phyloP scores from a whole-genome alignment of 2,329 filamentous ascomycete genomes.

The Aureobasidium melanogenum region DNA sequence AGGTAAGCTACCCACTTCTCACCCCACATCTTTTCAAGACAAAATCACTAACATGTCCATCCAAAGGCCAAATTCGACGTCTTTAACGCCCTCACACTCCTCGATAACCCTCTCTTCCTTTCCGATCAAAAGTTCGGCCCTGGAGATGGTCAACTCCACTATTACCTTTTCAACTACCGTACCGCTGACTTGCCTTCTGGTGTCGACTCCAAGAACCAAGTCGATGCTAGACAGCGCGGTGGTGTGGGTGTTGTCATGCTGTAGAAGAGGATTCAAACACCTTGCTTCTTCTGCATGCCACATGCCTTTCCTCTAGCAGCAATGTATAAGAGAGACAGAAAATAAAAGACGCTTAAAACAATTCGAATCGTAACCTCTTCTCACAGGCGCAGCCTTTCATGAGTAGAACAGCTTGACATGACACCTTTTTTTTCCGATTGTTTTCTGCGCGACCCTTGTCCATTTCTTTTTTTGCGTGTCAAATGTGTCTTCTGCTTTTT shows the following conservation, averaged over 20 bases:
- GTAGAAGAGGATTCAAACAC: conserved; percentile 27
- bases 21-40: no score
- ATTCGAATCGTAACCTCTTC: no score
- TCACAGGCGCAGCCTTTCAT: no score
- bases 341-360: no score
- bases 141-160: conserved; percentile 90
- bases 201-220: conserved; percentile 66
- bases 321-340: no score
- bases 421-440: neutral
- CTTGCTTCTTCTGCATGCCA: neutral
- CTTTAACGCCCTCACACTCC: conserved; percentile 87
- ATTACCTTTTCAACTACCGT: conserved; percentile 96
- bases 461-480: neutral
- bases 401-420: no score
- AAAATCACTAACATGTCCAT: conserved; percentile 24
- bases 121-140: conserved; percentile 90
- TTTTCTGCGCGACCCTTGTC: neutral
- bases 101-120: conserved; percentile 91
- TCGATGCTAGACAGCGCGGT: conserved; percentile 70
- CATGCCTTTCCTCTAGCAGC: neutral
- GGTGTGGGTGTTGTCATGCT: conserved; percentile 86
- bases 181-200: conserved; percentile 78
- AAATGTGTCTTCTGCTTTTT: neutral
- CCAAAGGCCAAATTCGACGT: conserved; percentile 68
- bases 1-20: conserved; percentile 31